phyloP scores from a whole-genome alignment of 805 yeast genomes.

The Lipomyces japonicus region DNA sequence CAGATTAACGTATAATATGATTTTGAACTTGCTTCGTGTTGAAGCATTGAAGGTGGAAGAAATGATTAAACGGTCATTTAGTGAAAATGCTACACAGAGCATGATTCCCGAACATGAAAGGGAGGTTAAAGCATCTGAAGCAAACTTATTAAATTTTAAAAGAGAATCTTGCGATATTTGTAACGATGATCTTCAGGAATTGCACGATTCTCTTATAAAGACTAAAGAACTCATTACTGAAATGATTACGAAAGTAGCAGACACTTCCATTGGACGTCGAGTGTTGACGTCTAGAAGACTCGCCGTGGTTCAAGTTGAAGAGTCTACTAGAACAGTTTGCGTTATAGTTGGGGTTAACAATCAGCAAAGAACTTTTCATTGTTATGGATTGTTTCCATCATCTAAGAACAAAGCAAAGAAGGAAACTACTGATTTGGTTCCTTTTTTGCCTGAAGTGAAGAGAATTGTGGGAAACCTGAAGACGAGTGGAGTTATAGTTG shows the following conservation, averaged over 20 bases:
- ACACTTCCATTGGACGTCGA: constrained; percentile 47
- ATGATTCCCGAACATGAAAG: constrained; percentile 80
- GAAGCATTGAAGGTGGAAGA: constrained; percentile 97
- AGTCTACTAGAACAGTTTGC: constrained; percentile 22
- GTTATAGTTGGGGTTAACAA: constrained; percentile 17
- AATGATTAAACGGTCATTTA: constrained; percentile 92
- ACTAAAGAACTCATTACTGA: constrained; percentile 46
- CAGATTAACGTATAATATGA: constrained; percentile 93
- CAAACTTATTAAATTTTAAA: constrained; percentile 43
- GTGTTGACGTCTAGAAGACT: constrained; percentile 39
- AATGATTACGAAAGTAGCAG: constrained; percentile 48
- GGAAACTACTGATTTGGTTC: constrained; percentile 16
- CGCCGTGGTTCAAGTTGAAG: constrained; percentile 25
- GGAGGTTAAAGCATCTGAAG: constrained; percentile 53
- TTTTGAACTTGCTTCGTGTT: constrained; percentile 80
- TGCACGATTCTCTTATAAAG: constrained; percentile 45
- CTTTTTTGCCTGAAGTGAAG: constrained; percentile 17
- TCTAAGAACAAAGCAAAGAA: constrained; percentile 5
- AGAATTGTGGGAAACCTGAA: constrained; percentile 3
- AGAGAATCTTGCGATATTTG: constrained; percentile 39
- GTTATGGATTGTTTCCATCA: constrained; percentile 19
- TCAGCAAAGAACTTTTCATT: constrained; percentile 11
- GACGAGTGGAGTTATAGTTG: constrained; percentile 9
- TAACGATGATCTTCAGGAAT: constrained; percentile 45
- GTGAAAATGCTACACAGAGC: constrained; percentile 84